Evolutionary conservation across 345 rosid species (phyloP), one percentile per base, ranked within the genome.

Genomic region (Citrus mangshanensis): DNA sequence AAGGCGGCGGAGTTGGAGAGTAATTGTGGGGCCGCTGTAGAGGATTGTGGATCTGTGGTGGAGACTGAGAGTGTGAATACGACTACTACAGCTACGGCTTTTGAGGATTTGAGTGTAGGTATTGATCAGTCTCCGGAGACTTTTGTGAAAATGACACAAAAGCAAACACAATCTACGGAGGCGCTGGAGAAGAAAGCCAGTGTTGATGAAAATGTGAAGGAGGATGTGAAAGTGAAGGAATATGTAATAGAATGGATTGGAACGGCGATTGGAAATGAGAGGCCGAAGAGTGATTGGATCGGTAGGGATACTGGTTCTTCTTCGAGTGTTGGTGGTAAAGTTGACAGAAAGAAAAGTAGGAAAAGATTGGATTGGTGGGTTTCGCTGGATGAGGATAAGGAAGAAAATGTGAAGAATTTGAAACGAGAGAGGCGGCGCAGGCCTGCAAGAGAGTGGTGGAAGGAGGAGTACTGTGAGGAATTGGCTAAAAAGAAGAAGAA

Each of bases 371-470:
- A 95, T 59, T 95, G 99, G 99, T 95, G 99, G 99, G 88, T 83
- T 59, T 87, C 95, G 0, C 75, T 95, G 80, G 95, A 93, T 16
- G 97, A 93, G 8, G 94, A 89, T 72, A 86, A 87, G 78, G 91
- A 88, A 76, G 80, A 84, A 69, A 80, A 83, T 4, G 83, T 56
- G 68, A 90, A 81, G 82, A 79, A 73, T 70, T 61, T 73, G 16
- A 91, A 88, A 84, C 89, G 82, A 82, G 93, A 89, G 79, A 91
- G 86, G 88, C 80, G 86, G 87, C 81, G 89, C 74, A 88, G 91
- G 86, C 91, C 86, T 49, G 92, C 97, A 4, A 92, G 99, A 82
- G 95, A 95, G 76, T 95, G 99, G 99, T 95, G 99, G 99, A 93
- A 88, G 76, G 98, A 95, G 77, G 98, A 95, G 89, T 91, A 95